Evolutionary conservation across 768 basidiomycete genomes (phyloP).

Genomic region (Russula abietina): DNA sequence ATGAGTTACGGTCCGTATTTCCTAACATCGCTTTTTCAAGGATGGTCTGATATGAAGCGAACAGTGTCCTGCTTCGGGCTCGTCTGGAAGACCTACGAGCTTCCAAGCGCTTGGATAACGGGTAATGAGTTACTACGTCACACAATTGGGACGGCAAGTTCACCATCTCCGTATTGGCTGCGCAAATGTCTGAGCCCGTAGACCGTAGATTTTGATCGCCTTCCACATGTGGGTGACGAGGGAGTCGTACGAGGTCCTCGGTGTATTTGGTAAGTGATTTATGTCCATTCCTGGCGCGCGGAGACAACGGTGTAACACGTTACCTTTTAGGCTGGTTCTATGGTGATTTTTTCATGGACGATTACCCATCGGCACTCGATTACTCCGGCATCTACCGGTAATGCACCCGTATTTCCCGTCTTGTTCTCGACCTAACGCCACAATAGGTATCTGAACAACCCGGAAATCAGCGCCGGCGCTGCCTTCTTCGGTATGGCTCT

Average conservation of each 20-base stretch:
- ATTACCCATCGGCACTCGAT: conserved; percentile 82
- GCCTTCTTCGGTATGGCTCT: conserved; percentile 91
- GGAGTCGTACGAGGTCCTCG: conserved; percentile 89
- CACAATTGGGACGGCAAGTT: conserved; percentile 75
- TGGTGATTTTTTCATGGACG: conserved; percentile 94
- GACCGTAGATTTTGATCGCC: conserved; percentile 63
- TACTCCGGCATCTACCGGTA: conserved; percentile 97
- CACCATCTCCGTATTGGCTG: not conserved
- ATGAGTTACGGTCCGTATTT: conserved; percentile 81
- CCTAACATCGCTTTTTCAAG: not conserved
- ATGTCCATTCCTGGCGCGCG: not conserved
- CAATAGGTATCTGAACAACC: conserved; percentile 82
- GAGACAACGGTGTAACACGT: not conserved
- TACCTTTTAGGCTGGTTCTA: conserved; percentile 84
- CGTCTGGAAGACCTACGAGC: conserved; percentile 84
- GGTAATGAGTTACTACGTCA: conserved; percentile 85
- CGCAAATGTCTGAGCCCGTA: conserved; percentile 8
- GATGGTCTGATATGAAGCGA: not conserved
- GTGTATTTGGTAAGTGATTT: conserved; percentile 68
- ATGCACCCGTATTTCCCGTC: not conserved
- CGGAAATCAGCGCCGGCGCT: conserved; percentile 92
- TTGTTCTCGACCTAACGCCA: not conserved
- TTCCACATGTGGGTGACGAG: conserved; percentile 88
- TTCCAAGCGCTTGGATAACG: conserved; percentile 80
- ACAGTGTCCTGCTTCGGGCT: conserved; percentile 80